A percentile compares a stretch with the other conserved stretches of the same genome.
Evolutionary conservation across 2,329 filamentous ascomycete species (phyloP).

Genomic region (Aspergillus versicolor): DNA sequence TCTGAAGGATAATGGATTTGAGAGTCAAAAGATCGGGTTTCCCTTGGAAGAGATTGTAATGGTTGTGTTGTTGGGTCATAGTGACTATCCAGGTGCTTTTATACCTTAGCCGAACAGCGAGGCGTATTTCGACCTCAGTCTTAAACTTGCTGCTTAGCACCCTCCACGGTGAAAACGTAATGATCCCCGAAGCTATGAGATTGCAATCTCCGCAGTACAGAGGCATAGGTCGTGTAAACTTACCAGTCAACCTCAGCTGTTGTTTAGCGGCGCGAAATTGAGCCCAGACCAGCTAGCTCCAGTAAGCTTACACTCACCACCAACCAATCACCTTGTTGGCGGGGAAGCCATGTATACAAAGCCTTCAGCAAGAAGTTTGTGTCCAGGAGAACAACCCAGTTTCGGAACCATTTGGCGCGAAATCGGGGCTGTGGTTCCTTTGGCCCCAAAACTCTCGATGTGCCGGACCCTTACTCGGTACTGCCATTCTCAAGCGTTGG

Average conservation of each 20-base stretch:
- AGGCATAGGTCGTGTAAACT: not conserved
- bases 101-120: not conserved
- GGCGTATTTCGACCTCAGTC: not conserved
- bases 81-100: not conserved
- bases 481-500: not conserved
- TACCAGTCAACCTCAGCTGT: not conserved
- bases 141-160: not conserved
- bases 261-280: slow-evolving; percentile 1
- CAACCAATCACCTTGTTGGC: not conserved
- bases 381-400: not conserved
- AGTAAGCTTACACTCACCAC: not conserved
- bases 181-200: not conserved
- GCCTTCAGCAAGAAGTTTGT: not conserved
- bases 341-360: not conserved
- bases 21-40: not conserved
- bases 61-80: not conserved
- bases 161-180: not conserved
- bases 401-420: slow-evolving; percentile 6
- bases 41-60: not conserved
- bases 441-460: not conserved
- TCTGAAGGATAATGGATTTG: not conserved
- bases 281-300: not conserved
- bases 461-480: not conserved
- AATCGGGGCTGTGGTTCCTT: not conserved
- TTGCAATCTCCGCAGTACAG: not conserved